These are phyloP conservation scores for Fistulina hepatica DNA, from an alignment of 1,284 basidiomycete species.

Conservation along the genomic window DNA sequence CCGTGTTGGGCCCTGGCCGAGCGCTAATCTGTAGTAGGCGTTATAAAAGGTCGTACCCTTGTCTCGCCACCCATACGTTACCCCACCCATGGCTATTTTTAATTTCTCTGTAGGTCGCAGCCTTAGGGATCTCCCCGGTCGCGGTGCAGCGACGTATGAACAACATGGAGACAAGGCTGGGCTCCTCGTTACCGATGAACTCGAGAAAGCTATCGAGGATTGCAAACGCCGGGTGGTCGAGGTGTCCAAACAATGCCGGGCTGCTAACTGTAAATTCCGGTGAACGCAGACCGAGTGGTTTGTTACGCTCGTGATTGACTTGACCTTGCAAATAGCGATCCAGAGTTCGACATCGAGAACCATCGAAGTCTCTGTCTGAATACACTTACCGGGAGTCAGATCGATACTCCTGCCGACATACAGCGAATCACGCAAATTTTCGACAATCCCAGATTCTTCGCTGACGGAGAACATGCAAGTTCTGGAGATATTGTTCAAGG, in stretches of 20 bases:
- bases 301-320: background rate
- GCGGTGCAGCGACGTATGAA: too few species aligned
- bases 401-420: constrained; percentile 19
- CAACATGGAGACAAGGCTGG: constrained; percentile 18
- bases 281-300: constrained; percentile 10
- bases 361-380: constrained; percentile 9
- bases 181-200: constrained; percentile 29
- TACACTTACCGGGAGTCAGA: constrained; percentile 1
- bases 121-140: too few species aligned
- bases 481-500: constrained; percentile 30
- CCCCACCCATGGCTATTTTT: too few species aligned
- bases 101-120: too few species aligned
- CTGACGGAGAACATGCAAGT: constrained; percentile 21
- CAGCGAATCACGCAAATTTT: constrained; percentile 30
- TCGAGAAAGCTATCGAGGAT: constrained; percentile 28
- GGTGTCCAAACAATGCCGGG: constrained; percentile 29
- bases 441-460: constrained; percentile 27
- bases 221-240: constrained; percentile 28
- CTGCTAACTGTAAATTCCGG: constrained; percentile 30
- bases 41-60: too few species aligned
- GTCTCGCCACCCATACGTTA: too few species aligned
- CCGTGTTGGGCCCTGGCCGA: too few species aligned
- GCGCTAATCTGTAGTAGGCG: too few species aligned
- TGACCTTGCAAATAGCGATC: constrained; percentile 6
- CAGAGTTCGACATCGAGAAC: constrained; percentile 13